A percentile compares a stretch with the other conserved stretches of the same genome.
These are phyloP conservation scores for Yamadazyma sp. DNA, from an alignment of 1,139 yeast genomes.

Conservation along the genomic window DNA sequence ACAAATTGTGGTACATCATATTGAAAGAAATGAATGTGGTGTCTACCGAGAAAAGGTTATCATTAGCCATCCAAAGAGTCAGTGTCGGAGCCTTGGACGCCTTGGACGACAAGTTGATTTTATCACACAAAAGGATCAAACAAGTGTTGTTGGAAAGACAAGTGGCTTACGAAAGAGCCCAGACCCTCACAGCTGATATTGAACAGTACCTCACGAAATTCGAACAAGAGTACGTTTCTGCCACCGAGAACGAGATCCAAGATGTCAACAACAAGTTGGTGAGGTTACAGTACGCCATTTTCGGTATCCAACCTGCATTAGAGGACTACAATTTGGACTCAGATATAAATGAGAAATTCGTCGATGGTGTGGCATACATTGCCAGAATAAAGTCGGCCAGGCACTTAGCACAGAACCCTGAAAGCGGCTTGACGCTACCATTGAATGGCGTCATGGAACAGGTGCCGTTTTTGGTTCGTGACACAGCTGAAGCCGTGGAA, in stretches of 20 bases:
- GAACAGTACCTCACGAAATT: slow-evolving; percentile 59
- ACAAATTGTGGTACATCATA: slow-evolving; percentile 84
- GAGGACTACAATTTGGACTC: slow-evolving; percentile 44
- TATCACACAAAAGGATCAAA: slow-evolving; percentile 61
- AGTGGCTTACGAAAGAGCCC: slow-evolving; percentile 65
- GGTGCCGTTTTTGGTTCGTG: slow-evolving; percentile 43
- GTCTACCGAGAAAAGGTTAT: slow-evolving; percentile 67
- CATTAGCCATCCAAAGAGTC: slow-evolving; percentile 28
- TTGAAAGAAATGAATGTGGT: slow-evolving; percentile 80
- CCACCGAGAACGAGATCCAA: slow-evolving; percentile 56
- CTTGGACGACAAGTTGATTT: slow-evolving; percentile 36
- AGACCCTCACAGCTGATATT: slow-evolving; percentile 42
- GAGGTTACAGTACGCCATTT: slow-evolving; percentile 77
- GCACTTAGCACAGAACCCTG: slow-evolving; percentile 22
- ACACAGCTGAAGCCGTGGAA: slow-evolving; percentile 53
- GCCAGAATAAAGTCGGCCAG: slow-evolving; percentile 63
- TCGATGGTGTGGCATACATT: slow-evolving; percentile 65
- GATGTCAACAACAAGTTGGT: slow-evolving; percentile 68
- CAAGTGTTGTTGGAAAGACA: slow-evolving; percentile 88
- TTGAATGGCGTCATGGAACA: slow-evolving; percentile 44
- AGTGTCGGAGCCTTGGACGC: slow-evolving; percentile 27
- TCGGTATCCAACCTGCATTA: slow-evolving; percentile 64
- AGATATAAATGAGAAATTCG: slow-evolving; percentile 55
- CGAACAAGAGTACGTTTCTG: slow-evolving; percentile 54
- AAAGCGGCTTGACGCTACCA: slow-evolving; percentile 25